Evolutionary conservation across 2,329 filamentous ascomycete genomes (phyloP).

Genomic region (Tolypocladium endophyticum): DNA sequence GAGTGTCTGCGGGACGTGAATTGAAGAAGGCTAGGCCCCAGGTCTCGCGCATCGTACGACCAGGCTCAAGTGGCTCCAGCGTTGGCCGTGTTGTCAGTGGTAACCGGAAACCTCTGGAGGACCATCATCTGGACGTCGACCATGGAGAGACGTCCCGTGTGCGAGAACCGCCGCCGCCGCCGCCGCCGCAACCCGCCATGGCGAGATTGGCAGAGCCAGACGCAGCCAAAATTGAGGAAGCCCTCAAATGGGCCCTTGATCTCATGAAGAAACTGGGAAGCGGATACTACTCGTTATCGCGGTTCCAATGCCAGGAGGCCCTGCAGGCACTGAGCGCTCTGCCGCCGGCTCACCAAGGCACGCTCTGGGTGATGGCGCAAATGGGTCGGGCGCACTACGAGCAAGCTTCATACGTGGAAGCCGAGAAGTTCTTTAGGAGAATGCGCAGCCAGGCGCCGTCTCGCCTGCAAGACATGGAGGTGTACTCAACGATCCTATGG

Average conservation of each 20-base stretch:
- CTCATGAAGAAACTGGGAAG: slow-evolving; percentile 71
- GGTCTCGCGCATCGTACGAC: slow-evolving; percentile 53
- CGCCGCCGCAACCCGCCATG: slow-evolving; percentile 22
- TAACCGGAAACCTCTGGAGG: slow-evolving; percentile 65
- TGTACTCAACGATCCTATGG: slow-evolving; percentile 99
- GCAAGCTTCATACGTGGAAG: slow-evolving; percentile 73
- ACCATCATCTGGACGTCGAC: slow-evolving; percentile 56
- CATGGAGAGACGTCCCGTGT: slow-evolving; percentile 45
- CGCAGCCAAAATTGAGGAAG: slow-evolving; percentile 59
- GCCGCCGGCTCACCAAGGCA: slow-evolving; percentile 68
- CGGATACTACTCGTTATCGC: slow-evolving; percentile 68
- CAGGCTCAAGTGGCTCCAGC: slow-evolving; percentile 55
- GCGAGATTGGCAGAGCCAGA: slow-evolving; percentile 39
- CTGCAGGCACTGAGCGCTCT: slow-evolving; percentile 63
- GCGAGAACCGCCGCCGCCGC: slow-evolving; percentile 32
- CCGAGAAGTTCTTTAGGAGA: slow-evolving; percentile 75
- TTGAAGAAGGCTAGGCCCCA: slow-evolving; percentile 76
- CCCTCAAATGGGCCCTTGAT: slow-evolving; percentile 66
- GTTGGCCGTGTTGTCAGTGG: slow-evolving; percentile 84
- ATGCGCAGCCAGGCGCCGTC: slow-evolving; percentile 73
- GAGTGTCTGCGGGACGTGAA: slow-evolving; percentile 53
- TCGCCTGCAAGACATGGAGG: slow-evolving; percentile 87
- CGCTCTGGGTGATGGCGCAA: slow-evolving; percentile 85
- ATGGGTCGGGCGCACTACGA: slow-evolving; percentile 89
- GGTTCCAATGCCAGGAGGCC: slow-evolving; percentile 70